A percentile compares a stretch with the other conserved stretches of the same genome.
phyloP scores from a whole-genome alignment of 2,329 filamentous ascomycete genomes.

The Incumbomyces lentus region DNA sequence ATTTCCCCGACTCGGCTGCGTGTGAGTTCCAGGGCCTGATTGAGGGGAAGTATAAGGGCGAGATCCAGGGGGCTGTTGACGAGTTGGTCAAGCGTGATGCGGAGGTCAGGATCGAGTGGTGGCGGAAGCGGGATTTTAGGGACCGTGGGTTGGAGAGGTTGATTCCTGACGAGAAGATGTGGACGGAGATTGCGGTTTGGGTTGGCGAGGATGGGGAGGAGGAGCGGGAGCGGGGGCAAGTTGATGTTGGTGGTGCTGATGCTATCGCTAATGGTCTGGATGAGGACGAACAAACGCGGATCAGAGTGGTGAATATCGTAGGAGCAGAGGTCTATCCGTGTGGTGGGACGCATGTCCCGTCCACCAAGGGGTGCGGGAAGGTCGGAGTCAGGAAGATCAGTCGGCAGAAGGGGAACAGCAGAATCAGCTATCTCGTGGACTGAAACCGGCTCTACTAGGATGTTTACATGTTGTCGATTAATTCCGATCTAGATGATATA shows the following conservation, averaged over 20 bases:
- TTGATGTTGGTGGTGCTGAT: slow-evolving; percentile 24
- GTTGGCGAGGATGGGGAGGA: slow-evolving; percentile 45
- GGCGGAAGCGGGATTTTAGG: slow-evolving; percentile 53
- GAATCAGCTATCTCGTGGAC: slow-evolving; percentile 39
- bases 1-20: slow-evolving; percentile 57
- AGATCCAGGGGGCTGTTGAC: slow-evolving; percentile 53
- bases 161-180: slow-evolving; percentile 43
- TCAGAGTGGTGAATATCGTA: slow-evolving; percentile 58
- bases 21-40: slow-evolving; percentile 61
- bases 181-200: slow-evolving; percentile 59
- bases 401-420: slow-evolving; percentile 52
- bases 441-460: slow-evolving; percentile 7
- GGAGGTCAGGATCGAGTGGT: slow-evolving; percentile 56
- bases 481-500: too few species aligned
- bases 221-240: too few species aligned
- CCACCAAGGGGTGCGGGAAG: slow-evolving; percentile 48
- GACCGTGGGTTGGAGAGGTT: slow-evolving; percentile 45
- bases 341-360: slow-evolving; percentile 62
- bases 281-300: slow-evolving; percentile 42
- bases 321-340: slow-evolving; percentile 63
- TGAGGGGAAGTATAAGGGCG: slow-evolving; percentile 50
- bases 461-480: too few species aligned
- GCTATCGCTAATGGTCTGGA: slow-evolving; percentile 43
- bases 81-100: slow-evolving; percentile 46
- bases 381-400: slow-evolving; percentile 58